Base-by-base conservation (phyloP, 208 protist genomes). In the Wallacemonas rigidus region DNA sequence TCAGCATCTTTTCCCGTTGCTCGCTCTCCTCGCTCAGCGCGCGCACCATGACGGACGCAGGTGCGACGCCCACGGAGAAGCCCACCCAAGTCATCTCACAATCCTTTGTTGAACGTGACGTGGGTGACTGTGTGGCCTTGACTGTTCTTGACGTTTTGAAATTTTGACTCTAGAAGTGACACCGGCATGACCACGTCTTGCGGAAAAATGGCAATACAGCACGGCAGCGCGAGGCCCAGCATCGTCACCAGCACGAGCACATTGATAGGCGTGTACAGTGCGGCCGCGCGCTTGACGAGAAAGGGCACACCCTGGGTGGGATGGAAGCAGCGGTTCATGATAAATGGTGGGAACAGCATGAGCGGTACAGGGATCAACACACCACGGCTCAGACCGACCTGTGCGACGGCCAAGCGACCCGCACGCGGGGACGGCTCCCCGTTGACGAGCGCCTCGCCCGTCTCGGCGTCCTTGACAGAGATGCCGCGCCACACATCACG, bases 401-500 rank as follows among this genome's bases (percentile, higher is more conserved):
- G 86, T 56, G 75, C 81, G 15, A 94, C 77, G 7, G 89, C 89
- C 7, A 80, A 57, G 14, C 81, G 83, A 2, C 92, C 92, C 5
- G 92, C 92, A 15, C 65, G 69, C 6, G 76, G 56, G n/a, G 86
- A 93, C 26, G 82, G 86, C 36, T 73, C 86, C 12, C 82, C 74
- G 17, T 64, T 56, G 35, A 65, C 67, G 9, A 90, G 43, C 36
- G 84, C 86, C 70, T 92, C 75, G 9, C 82, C 77, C 2, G 83
- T 87, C 63, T 75, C 74, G 60, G 58, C 67, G 70, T 97, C 92
- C 57, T 76, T 79, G 45, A 97, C 79, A 35, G 80, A 58, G 62
- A 97, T 89, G 40, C 92, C 87, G 15, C 76, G 63, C 70, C 76
- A 60, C 43, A 92, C 76, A 57, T 97, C 92, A 58, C 83, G 89